phyloP scores from a whole-genome alignment of 192 early-diverging fungal genomes.

The Globomyces pollinis-pini region DNA sequence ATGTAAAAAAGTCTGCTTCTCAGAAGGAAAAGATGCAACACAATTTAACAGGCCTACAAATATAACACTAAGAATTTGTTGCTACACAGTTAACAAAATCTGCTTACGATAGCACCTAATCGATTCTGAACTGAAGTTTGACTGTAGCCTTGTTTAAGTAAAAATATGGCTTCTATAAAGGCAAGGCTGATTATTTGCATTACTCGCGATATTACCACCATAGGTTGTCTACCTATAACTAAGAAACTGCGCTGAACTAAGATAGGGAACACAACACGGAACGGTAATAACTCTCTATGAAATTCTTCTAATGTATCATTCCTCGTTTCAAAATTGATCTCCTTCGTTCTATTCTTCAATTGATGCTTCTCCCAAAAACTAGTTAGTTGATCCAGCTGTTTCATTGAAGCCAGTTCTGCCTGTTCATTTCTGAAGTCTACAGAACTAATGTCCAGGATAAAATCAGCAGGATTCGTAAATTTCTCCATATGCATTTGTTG shows the following conservation, averaged over 20 bases:
- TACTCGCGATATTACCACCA: constrained; percentile 22
- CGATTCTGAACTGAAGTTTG: not conserved
- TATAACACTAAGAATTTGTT: constrained; percentile 28
- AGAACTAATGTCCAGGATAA: constrained; percentile 31
- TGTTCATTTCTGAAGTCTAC: constrained; percentile 27
- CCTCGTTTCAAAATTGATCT: too few relatives aligned
- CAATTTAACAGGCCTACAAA: constrained; percentile 41
- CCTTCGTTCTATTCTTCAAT: too few relatives aligned
- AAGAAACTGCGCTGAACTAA: constrained; percentile 21
- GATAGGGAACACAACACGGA: constrained; percentile 17
- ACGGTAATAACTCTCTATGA: constrained; percentile 5
- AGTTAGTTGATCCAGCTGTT: too few relatives aligned
- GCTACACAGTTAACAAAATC: too few relatives aligned
- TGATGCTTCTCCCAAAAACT: too few relatives aligned
- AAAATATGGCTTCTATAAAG: constrained; percentile 30
- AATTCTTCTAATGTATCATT: too few relatives aligned
- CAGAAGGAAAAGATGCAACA: constrained; percentile 30
- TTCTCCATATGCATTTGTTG: constrained; percentile 4
- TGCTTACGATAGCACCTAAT: too few relatives aligned
- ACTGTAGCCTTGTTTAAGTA: constrained; percentile 13
- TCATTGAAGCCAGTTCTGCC: too few relatives aligned
- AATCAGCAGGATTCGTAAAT: constrained; percentile 36
- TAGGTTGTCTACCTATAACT: constrained; percentile 27
- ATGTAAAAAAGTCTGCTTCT: constrained; percentile 23
- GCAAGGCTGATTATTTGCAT: constrained; percentile 31